Conservation (phyloP, 495 filamentous ascomycete genomes). For the Neurospora tetraspora region DNA sequence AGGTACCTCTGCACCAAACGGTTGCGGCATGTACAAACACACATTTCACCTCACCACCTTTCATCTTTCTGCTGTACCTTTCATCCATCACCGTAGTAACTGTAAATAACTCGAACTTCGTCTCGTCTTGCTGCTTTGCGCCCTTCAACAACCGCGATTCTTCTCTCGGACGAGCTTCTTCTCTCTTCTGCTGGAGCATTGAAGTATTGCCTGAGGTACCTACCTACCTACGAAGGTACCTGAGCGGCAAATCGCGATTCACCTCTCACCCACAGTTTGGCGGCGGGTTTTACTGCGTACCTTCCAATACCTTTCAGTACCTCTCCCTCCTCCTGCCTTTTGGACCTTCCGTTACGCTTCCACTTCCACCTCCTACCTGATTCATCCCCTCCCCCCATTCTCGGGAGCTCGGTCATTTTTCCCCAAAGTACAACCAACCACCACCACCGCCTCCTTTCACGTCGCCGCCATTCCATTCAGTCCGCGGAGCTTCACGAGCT, state of each 20-base stretch:
- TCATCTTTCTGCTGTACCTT: neutral
- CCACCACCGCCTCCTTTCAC: neutral
- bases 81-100: neutral
- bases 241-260: neutral
- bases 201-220: neutral
- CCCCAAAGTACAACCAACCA: neutral
- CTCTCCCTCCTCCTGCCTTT: neutral
- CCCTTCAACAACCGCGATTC: neutral
- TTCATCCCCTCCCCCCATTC: constrained; percentile 1
- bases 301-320: neutral
- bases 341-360: constrained; percentile 1
- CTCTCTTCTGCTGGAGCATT: neutral
- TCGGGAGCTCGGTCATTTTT: neutral
- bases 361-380: constrained; percentile 7
- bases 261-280: neutral
- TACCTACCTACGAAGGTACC: neutral
- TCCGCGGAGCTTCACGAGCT: neutral
- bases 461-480: neutral
- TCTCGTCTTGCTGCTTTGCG: neutral
- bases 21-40: neutral
- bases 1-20: neutral
- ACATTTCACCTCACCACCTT: neutral
- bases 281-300: neutral
- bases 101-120: neutral
- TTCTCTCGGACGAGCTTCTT: neutral